phyloP scores from a whole-genome alignment of 192 early-diverging fungal species.

The Glomus cerebriforme region DNA sequence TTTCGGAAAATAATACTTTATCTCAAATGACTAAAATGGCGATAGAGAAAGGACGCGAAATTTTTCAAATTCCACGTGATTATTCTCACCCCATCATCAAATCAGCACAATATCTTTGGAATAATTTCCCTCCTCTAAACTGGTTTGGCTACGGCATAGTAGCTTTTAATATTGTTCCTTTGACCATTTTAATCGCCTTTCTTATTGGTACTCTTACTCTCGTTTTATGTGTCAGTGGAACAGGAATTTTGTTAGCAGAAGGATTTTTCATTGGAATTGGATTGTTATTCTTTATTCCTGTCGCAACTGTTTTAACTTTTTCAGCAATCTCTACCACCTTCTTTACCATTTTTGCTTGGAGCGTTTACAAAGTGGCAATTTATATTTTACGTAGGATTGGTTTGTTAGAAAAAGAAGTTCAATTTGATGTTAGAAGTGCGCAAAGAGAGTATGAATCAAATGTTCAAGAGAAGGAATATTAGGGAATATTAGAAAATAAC shows the following conservation, averaged over 20 bases:
- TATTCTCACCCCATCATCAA: not conserved
- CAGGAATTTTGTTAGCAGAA: conserved; percentile 1
- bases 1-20: too few relatives aligned
- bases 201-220: not conserved
- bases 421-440: not conserved
- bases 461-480: too few relatives aligned
- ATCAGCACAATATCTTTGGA: not conserved
- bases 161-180: not conserved
- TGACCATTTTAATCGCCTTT: not conserved
- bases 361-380: not conserved
- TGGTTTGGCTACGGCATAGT: conserved; percentile 5
- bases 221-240: not conserved
- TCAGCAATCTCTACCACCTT: not conserved
- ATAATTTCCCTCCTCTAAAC: conserved; percentile 10
- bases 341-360: not conserved
- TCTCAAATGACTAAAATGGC: too few relatives aligned
- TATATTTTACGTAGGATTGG: not conserved
- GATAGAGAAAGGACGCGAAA: not conserved
- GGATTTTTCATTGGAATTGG: not conserved
- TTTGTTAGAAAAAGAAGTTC: not conserved
- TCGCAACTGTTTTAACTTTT: not conserved
- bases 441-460: too few relatives aligned
- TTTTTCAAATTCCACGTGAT: not conserved
- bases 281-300: conserved; percentile 10
- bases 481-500: too few relatives aligned